Percentiles rank a stretch among this genome's conserved stretches.
phyloP scores from a whole-genome alignment of 208 protist species.

The Wallacemonas collosoma region DNA sequence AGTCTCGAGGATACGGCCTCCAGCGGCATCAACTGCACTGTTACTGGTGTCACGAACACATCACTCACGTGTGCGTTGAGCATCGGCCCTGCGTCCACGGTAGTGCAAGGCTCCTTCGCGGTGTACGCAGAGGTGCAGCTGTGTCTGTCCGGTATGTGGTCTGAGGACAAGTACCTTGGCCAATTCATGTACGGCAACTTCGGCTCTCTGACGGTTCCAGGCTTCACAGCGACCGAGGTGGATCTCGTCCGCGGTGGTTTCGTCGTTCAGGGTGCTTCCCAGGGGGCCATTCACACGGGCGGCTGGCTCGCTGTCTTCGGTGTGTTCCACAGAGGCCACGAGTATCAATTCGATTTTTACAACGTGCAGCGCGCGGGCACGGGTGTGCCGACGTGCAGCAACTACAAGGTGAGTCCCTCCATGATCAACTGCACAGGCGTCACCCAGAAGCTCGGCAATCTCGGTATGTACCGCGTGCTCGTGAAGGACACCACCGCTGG shows the following conservation, averaged over 20 bases:
- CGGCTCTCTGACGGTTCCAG: neutral
- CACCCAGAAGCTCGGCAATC: conserved; percentile 17
- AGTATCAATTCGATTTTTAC: conserved; percentile 34
- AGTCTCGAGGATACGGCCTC: neutral
- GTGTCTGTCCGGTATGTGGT: conserved; percentile 33
- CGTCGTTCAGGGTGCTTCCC: conserved; percentile 23
- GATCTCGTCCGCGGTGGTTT: conserved; percentile 15
- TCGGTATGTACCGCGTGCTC: conserved; percentile 41
- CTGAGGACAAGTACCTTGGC: conserved; percentile 24
- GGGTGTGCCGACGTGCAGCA: conserved; percentile 13
- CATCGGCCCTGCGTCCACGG: neutral
- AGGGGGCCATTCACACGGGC: conserved; percentile 21
- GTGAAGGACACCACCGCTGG: conserved; percentile 23
- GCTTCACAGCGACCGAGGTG: conserved; percentile 6
- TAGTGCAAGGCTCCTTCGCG: conserved; percentile 19
- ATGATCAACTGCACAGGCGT: conserved; percentile 25
- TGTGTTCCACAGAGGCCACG: conserved; percentile 22
- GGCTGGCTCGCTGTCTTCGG: conserved; percentile 26
- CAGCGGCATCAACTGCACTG: conserved; percentile 9
- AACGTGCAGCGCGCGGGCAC: conserved; percentile 21
- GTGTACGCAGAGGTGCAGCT: conserved; percentile 33
- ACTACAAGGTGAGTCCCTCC: conserved; percentile 16
- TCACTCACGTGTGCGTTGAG: conserved; percentile 21
- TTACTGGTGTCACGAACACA: conserved; percentile 8
- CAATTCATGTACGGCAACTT: conserved; percentile 18